These are phyloP conservation scores for Phyllosticta capitalensis DNA, from an alignment of 2,329 filamentous ascomycete genomes.

Conservation along the genomic window DNA sequence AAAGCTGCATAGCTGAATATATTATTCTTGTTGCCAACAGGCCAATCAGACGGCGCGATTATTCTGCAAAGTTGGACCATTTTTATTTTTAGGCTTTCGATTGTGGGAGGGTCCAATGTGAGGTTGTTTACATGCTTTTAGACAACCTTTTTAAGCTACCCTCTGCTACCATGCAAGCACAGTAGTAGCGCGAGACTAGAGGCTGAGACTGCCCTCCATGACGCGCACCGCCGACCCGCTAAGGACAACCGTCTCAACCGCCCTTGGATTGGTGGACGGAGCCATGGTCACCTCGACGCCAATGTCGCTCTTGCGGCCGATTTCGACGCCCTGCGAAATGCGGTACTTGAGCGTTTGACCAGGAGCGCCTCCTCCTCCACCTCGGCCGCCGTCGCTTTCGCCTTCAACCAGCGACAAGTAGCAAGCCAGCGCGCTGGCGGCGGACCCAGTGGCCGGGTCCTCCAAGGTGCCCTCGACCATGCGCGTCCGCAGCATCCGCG, in stretches of 20 bases:
- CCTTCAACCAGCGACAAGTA: constrained; percentile 35
- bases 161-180: too few species aligned
- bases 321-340: constrained; percentile 43
- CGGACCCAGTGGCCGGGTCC: constrained; percentile 43
- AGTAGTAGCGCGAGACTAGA: background rate
- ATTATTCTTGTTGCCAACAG: too few species aligned
- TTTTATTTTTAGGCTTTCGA: background rate
- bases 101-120: background rate
- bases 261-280: constrained; percentile 16
- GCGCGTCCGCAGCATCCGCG: constrained; percentile 42
- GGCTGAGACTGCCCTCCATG: constrained; percentile 25
- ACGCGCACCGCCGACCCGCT: constrained; percentile 35
- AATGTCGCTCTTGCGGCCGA: constrained; percentile 42
- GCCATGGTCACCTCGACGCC: constrained; percentile 36
- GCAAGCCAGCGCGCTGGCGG: constrained; percentile 37
- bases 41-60: too few species aligned
- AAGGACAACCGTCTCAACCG: constrained; percentile 34
- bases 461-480: constrained; percentile 47
- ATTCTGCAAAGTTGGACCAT: too few species aligned
- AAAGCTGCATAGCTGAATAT: background rate
- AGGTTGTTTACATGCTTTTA: background rate
- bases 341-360: constrained; percentile 28
- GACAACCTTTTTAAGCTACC: background rate
- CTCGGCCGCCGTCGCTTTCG: background rate
- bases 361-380: constrained; percentile 15